Evolutionary conservation across 1,139 yeast genomes (phyloP), one percentile per base, ranked within the genome.

Genomic region (Suhomyces bokatorum): DNA sequence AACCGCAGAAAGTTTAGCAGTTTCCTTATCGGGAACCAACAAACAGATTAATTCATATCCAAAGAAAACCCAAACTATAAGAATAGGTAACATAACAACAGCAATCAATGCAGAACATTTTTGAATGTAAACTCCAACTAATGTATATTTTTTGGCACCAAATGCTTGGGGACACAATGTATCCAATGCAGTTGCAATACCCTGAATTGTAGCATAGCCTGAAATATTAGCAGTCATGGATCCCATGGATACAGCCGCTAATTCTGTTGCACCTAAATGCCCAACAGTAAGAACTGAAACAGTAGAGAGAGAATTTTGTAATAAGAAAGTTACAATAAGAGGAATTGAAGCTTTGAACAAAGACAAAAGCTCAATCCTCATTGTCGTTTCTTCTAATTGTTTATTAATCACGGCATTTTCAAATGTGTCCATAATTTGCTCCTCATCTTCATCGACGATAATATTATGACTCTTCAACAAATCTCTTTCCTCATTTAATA

Each of bases 151-250:
- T 38, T 71, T 68, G 4, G 83, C 83, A 15, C 85, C 85, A 55
- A 77, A 79, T 4, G 83, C 83, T 56, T 79, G 84, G 1, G 84
- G 83, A 56, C 96, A 88, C 33, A 90, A 68, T 0, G 97, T 89
- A 58, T 90, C 97, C 44, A 90, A 70, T 17, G 95, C 81, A 0
- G 97, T 89, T 0, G 96, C 80, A 31, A 80, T 68, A 39, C 85
- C 85, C 45, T 78, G 80, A 43, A 79, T 79, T 12, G 81, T 73
- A 3, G 83, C 80, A 50, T 78, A 78, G 8, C 83, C 83, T 3
- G 83, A 74, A 37, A 80, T 79, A 50, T 78, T 79, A 4, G 81
- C 80, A 11, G 82, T 77, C 84, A 80, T 80, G 3, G 82, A 73
- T n/a, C 84, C 84, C 69, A 80, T 70, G 2, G 81, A 75, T 15